These are phyloP conservation scores for Crucihimalaya himalaica DNA, from an alignment of 345 rosid species.

Conservation along the genomic window DNA sequence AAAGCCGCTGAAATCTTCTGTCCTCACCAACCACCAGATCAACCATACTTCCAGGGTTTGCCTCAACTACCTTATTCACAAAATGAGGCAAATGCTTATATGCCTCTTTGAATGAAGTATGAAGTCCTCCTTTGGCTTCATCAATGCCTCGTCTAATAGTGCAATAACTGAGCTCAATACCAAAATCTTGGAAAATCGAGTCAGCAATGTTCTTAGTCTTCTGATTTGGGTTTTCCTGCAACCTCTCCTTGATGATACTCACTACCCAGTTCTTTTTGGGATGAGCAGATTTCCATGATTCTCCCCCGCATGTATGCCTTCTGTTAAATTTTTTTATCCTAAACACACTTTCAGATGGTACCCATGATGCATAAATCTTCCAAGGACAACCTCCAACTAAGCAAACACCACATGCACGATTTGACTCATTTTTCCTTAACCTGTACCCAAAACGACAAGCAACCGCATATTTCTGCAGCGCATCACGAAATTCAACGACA, in stretches of 20 bases:
- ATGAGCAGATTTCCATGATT: slow-evolving; percentile 80
- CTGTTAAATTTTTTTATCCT: slow-evolving; percentile 62
- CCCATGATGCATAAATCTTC: slow-evolving; percentile 81
- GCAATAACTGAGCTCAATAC: slow-evolving; percentile 70
- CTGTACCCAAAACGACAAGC: slow-evolving; percentile 78
- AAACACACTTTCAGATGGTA: slow-evolving; percentile 64
- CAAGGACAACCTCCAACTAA: slow-evolving; percentile 52
- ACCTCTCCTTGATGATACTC: slow-evolving; percentile 71
- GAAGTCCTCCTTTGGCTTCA: slow-evolving; percentile 83
- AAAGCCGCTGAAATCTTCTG: slow-evolving; percentile 70
- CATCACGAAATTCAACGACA: slow-evolving; percentile 82
- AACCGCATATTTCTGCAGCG: slow-evolving; percentile 77
- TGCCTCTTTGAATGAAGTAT: slow-evolving; percentile 74
- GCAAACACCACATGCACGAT: slow-evolving; percentile 78
- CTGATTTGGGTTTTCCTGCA: slow-evolving; percentile 72
- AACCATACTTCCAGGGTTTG: slow-evolving; percentile 75
- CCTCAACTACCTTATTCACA: slow-evolving; percentile 60
- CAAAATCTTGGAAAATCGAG: slow-evolving; percentile 69
- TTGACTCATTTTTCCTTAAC: slow-evolving; percentile 78
- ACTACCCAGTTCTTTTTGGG: slow-evolving; percentile 88
- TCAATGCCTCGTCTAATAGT: slow-evolving; percentile 89
- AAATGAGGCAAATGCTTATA: slow-evolving; percentile 70
- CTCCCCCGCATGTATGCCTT: slow-evolving; percentile 73
- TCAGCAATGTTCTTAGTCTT: slow-evolving; percentile 78
- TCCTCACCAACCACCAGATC: slow-evolving; percentile 58